These are phyloP conservation scores for Alternaria incomplexa DNA, from an alignment of 2,329 filamentous ascomycete genomes.

Conservation along the genomic window DNA sequence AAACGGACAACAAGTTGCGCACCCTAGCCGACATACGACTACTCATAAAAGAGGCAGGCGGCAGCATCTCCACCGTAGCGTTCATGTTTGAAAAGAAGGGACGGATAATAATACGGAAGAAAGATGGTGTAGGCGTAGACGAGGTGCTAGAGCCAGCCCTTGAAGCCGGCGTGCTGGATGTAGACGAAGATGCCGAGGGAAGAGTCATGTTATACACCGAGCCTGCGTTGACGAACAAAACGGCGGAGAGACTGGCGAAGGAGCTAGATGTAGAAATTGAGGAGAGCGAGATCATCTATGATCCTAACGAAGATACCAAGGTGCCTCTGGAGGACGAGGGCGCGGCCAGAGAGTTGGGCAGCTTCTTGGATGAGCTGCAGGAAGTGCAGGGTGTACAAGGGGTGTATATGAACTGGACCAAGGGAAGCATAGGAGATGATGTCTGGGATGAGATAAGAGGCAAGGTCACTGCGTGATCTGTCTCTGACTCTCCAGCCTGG, in stretches of 20 bases:
- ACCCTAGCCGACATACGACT: slow-evolving; percentile 74
- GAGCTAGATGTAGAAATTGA: slow-evolving; percentile 70
- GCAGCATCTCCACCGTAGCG: slow-evolving; percentile 72
- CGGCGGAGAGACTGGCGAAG: slow-evolving; percentile 68
- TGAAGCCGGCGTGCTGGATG: slow-evolving; percentile 80
- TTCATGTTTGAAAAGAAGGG: slow-evolving; percentile 89
- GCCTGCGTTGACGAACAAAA: slow-evolving; percentile 67
- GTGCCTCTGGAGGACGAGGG: slow-evolving; percentile 66
- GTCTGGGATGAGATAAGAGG: slow-evolving; percentile 48
- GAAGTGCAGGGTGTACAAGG: slow-evolving; percentile 80
- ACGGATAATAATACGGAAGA: slow-evolving; percentile 70
- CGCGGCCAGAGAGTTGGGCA: slow-evolving; percentile 62
- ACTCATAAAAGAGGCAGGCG: slow-evolving; percentile 74
- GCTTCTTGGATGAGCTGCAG: slow-evolving; percentile 65
- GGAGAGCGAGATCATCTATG: slow-evolving; percentile 83
- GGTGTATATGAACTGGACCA: slow-evolving; percentile 73
- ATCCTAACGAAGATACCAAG: slow-evolving; percentile 79
- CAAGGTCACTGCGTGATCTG: slow-evolving; percentile 42
- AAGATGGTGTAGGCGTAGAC: slow-evolving; percentile 64
- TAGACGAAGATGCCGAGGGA: slow-evolving; percentile 71
- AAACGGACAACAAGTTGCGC: slow-evolving; percentile 80
- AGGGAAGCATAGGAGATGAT: slow-evolving; percentile 48
- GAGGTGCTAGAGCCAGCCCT: slow-evolving; percentile 81
- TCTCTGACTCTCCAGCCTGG: background rate
- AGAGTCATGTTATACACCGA: slow-evolving; percentile 74